These are phyloP conservation scores for Taphrina flavorubra DNA, from an alignment of 1,139 yeast genomes.

Conservation along the genomic window DNA sequence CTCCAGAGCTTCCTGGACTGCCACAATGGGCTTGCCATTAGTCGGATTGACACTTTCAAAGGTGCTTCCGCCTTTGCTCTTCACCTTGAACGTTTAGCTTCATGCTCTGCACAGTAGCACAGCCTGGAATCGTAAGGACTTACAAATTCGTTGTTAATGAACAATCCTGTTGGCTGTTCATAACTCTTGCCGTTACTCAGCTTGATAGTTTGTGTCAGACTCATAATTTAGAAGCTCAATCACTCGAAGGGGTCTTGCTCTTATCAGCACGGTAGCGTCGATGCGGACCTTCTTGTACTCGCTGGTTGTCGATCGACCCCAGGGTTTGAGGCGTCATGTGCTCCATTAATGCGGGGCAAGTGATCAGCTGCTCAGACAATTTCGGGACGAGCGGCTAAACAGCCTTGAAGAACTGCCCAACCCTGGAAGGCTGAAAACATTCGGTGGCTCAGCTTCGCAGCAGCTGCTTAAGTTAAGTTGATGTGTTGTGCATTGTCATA, in stretches of 20 bases:
- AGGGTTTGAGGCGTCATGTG: not conserved
- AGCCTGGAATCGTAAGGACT: not conserved
- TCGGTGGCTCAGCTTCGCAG: not conserved
- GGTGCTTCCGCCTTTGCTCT: constrained; percentile 50
- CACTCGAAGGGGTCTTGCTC: too few relatives aligned
- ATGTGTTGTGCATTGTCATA: too few relatives aligned
- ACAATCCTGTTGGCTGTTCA: constrained; percentile 77
- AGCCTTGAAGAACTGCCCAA: too few relatives aligned
- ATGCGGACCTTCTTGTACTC: constrained; percentile 11
- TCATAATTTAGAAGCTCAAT: constrained; percentile 4
- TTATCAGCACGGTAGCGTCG: too few relatives aligned
- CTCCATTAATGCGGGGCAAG: constrained; percentile 8
- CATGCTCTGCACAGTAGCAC: not conserved
- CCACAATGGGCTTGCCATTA: constrained; percentile 69
- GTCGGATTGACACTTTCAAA: constrained; percentile 71
- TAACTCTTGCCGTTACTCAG: constrained; percentile 63
- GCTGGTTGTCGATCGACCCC: not conserved
- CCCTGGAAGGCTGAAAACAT: too few relatives aligned
- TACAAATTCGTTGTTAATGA: constrained; percentile 71
- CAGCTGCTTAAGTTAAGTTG: too few relatives aligned
- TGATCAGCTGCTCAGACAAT: constrained; percentile 13
- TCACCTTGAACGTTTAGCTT: constrained; percentile 52
- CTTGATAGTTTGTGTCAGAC: constrained; percentile 44
- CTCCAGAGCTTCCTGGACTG: constrained; percentile 69
- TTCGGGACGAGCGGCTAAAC: not conserved